phyloP scores from a whole-genome alignment of 371 early-diverging fungal species.

The Mortierella sp. region DNA sequence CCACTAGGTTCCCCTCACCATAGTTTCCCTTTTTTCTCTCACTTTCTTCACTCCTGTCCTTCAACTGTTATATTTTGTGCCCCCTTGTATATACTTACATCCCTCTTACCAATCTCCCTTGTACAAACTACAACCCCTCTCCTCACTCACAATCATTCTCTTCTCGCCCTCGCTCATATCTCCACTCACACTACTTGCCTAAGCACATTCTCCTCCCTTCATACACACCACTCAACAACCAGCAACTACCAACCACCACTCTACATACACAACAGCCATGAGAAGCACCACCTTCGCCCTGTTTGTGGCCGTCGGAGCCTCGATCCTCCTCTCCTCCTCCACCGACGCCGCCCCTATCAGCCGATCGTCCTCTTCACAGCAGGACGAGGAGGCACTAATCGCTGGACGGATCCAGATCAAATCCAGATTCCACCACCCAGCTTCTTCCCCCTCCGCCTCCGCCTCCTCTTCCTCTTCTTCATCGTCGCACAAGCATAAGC shows the following conservation, averaged over 20 bases:
- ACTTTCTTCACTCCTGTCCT: not conserved
- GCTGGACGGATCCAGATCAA: conserved; percentile 34
- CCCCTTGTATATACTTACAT: not conserved
- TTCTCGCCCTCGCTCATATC: not conserved
- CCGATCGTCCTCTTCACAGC: conserved; percentile 12
- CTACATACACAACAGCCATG: conserved; percentile 8
- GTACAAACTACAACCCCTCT: not conserved
- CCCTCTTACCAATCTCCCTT: not conserved
- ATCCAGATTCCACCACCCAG: not conserved
- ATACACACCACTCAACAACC: not conserved
- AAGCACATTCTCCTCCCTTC: not conserved
- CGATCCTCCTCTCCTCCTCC: conserved; percentile 13
- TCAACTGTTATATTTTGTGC: not conserved
- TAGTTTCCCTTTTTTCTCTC: not conserved
- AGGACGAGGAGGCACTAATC: not conserved
- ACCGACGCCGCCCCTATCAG: conserved; percentile 26
- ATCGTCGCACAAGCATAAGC: not conserved
- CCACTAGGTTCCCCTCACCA: not conserved
- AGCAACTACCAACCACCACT: not conserved
- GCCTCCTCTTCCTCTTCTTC: not conserved
- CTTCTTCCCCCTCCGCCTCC: not conserved
- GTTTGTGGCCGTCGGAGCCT: conserved; percentile 21
- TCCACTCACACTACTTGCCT: not conserved
- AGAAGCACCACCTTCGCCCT: conserved; percentile 20
- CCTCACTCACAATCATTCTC: not conserved